These are phyloP conservation scores for Urochloa ruziziensis DNA, from an alignment of 176 grass and related monocot species.

Conservation along the genomic window DNA sequence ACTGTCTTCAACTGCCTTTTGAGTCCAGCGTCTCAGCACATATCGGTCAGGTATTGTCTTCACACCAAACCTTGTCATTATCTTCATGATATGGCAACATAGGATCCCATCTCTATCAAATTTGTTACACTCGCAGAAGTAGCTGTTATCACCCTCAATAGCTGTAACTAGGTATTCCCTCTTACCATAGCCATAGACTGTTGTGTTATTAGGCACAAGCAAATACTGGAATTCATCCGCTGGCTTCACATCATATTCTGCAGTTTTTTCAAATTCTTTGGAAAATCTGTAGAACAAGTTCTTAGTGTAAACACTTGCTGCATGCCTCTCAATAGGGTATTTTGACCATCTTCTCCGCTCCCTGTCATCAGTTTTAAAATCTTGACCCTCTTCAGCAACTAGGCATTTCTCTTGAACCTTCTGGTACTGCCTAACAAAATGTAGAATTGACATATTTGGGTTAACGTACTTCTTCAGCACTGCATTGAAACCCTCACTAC, in stretches of 20 bases:
- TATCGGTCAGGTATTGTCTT: neutral
- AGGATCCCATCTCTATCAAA: neutral
- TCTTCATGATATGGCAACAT: neutral
- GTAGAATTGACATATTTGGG: neutral
- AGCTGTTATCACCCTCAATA: neutral
- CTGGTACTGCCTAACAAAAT: neutral
- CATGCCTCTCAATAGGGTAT: neutral
- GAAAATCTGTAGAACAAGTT: neutral
- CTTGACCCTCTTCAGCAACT: neutral
- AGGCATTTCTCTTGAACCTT: neutral
- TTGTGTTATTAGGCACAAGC: neutral
- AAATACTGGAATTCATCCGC: accelerated
- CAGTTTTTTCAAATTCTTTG: neutral
- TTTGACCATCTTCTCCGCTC: neutral
- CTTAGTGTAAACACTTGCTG: neutral
- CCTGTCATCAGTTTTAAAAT: neutral
- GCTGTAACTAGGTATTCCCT: neutral
- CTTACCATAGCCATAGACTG: neutral
- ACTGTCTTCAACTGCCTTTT: neutral
- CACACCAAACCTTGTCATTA: neutral
- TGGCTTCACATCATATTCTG: neutral
- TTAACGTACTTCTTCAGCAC: too few species aligned
- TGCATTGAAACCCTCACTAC: too few species aligned
- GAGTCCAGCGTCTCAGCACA: neutral
- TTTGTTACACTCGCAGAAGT: neutral